These are phyloP conservation scores for Kodamaea jinghongensis DNA, from an alignment of 805 yeast species.

Conservation along the genomic window DNA sequence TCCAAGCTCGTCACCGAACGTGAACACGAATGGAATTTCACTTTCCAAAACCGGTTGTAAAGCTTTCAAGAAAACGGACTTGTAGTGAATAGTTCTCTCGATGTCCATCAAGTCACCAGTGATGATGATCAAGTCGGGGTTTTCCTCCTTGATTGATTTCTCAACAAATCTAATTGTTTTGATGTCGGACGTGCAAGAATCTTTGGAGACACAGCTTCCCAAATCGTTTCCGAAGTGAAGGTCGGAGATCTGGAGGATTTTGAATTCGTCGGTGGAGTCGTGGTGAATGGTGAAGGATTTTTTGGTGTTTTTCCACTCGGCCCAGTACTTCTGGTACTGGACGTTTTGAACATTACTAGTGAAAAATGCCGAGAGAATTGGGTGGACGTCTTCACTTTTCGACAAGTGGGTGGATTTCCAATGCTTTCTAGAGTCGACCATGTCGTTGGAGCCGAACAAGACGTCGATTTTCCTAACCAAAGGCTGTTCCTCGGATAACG, in stretches of 20 bases:
- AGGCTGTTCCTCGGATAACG: conserved; percentile 4
- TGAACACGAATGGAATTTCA: conserved; percentile 32
- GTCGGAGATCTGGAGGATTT: conserved; percentile 38
- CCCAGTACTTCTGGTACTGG: conserved; percentile 5
- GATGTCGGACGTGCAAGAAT: conserved; percentile 26
- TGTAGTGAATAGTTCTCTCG: conserved; percentile 23
- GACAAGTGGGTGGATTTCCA: conserved; percentile 15
- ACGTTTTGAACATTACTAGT: conserved; percentile 11
- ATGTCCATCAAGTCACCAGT: conserved; percentile 41
- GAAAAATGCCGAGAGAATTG: conserved; percentile 18
- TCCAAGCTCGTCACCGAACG: conserved; percentile 32
- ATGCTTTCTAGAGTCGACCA: conserved; percentile 25
- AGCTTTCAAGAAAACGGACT: conserved; percentile 29
- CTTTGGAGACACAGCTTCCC: conserved; percentile 20
- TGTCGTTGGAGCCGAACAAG: conserved; percentile 30
- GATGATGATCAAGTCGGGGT: conserved; percentile 35
- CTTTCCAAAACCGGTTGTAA: conserved; percentile 32
- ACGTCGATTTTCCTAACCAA: conserved; percentile 27
- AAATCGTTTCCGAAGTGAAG: conserved; percentile 35
- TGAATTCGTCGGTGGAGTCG: conserved; percentile 20
- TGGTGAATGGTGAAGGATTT: conserved; percentile 8
- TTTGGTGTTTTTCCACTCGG: conserved; percentile 3
- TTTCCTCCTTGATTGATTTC: conserved; percentile 24
- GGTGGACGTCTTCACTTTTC: conserved; percentile 6
- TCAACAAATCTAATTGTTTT: conserved; percentile 31